Base-by-base conservation (phyloP, 1,284 basidiomycete genomes). In the Fomitopsis schrenkii region DNA sequence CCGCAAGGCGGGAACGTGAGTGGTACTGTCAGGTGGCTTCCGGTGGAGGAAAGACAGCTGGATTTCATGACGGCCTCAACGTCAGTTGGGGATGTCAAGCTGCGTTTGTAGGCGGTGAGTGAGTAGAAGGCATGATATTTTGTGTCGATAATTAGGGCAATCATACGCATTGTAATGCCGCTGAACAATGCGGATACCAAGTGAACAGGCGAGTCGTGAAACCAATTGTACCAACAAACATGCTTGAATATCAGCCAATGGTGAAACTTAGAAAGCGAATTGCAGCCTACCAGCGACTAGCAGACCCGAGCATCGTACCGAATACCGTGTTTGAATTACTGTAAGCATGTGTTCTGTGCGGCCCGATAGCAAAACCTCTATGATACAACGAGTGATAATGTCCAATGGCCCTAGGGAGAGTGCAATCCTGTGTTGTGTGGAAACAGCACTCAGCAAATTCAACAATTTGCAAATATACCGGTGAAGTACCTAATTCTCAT, bases 1-100 rank as follows among this genome's bases (percentile, higher is more conserved):
- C 40, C 46, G n/a, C 26, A 38, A 14, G 33, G 60, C n/a, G 63
- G 62, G 15, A 17, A 38, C 4, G 52, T 58, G 7, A 55, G 58
- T 30, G 68, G 68, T 8, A 36, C 45, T 9, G 64, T 64, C 8
- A 28, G 45, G 14, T 70, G 68, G 68, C 30, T 46, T 5, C 62
- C 58, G 8, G 26, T 50, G 4, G 57, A 62, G 48, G 36, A 53
- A 12, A 48, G 30, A 44, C 38, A 61, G 40, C 6, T 61, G 3
- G 65, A 64, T 8, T 36, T 4, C 5, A 63, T 64, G 17, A 33
- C 58, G 41, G 38, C 67, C 14, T 50, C 59, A 35, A 66, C 66
- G 30, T 65, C 65, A 5, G 66, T 68, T 50, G 28, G 46, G 57
- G 53, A 42, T 26, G 12, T 62, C 10, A 40, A 30, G 45, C 38